Evolutionary conservation across 2,329 filamentous ascomycete species (phyloP), one percentile per base, ranked within the genome.

Genomic region (Talaromyces funiculosus): DNA sequence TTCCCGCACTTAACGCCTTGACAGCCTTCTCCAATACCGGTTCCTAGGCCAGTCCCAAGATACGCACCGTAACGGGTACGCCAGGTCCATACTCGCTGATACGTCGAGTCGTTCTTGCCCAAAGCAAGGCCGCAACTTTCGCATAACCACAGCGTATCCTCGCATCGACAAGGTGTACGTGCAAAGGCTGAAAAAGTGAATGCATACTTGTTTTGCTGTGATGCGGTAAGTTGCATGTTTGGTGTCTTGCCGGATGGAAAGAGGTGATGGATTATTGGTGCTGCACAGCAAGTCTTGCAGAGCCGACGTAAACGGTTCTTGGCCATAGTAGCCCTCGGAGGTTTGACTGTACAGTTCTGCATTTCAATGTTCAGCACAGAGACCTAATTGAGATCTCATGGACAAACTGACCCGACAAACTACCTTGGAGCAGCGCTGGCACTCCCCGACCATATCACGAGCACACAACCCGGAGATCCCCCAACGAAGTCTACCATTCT

Each of bases 331-430:
- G 82, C 80, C 2, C 88, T 84, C 0, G 90, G 91, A 0, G 89
- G 86, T 74, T 97, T 96, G 69, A 90, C 88, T 5, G 88, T 87
- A 75, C 93, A 97, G 67, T 97, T 97, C 91, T 96, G 72, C 57
- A 56, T 10, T 7, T 53, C 38, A 62, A 43, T 31, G 62, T 55
- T 56, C 35, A 63, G 45, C 9, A 58, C 45, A 53, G 16, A 16
- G 20, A 4, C n/a, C n/a, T n/a, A n/a, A 10, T 20, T 43, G 9
- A 53, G 1, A 14, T 6, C 1, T 3, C 4, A 5, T 22, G 5
- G 4, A 7, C 10, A 43, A 16, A 58, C 60, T 58, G 16, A 95
- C 92, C 76, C 93, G 84, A 74, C 93, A 97, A 59, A 96, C 86
- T 26, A 92, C 82, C 29, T 78, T 85, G 40, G 83, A 84, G 72